Conservation (phyloP, 768 basidiomycete species). For the Hydnomerulius pinastri region DNA sequence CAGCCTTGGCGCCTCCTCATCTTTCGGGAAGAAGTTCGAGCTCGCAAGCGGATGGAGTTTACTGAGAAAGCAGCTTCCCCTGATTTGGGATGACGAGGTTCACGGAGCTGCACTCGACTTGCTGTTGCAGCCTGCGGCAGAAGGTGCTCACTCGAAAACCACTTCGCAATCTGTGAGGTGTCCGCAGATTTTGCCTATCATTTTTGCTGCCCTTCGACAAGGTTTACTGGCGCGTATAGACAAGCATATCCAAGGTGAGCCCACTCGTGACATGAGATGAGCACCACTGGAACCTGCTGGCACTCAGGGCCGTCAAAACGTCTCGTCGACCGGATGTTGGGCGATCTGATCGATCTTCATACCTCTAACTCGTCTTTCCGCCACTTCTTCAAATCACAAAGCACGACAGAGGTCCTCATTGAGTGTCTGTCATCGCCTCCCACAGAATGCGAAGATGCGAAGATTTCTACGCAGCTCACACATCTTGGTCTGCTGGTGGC, state of each 20-base stretch:
- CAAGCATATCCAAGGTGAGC: constrained; percentile 18
- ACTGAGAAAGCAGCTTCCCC: constrained; percentile 66
- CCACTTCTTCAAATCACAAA: constrained; percentile 71
- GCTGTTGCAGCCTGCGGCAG: constrained; percentile 51
- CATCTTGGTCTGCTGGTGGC: constrained; percentile 72
- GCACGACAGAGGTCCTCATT: constrained; percentile 65
- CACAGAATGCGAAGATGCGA: constrained; percentile 8
- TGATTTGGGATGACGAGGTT: constrained; percentile 66
- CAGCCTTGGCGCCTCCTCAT: constrained; percentile 52
- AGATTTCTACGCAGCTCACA: constrained; percentile 64
- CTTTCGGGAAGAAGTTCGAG: constrained; percentile 83
- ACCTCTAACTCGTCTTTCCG: constrained; percentile 66
- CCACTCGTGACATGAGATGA: too few relatives aligned
- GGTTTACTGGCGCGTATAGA: constrained; percentile 44
- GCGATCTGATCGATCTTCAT: constrained; percentile 71
- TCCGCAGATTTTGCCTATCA: constrained; percentile 69
- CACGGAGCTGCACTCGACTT: constrained; percentile 71
- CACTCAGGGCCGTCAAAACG: constrained; percentile 22
- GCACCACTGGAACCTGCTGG: not conserved
- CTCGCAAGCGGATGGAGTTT: constrained; percentile 82
- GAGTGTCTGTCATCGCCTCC: constrained; percentile 59
- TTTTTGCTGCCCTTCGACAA: constrained; percentile 67
- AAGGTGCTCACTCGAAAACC: not conserved
- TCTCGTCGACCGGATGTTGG: constrained; percentile 44
- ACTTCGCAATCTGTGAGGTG: constrained; percentile 46